Base-by-base conservation (phyloP, 805 yeast genomes). In the Debaryomyces prosopidis region DNA sequence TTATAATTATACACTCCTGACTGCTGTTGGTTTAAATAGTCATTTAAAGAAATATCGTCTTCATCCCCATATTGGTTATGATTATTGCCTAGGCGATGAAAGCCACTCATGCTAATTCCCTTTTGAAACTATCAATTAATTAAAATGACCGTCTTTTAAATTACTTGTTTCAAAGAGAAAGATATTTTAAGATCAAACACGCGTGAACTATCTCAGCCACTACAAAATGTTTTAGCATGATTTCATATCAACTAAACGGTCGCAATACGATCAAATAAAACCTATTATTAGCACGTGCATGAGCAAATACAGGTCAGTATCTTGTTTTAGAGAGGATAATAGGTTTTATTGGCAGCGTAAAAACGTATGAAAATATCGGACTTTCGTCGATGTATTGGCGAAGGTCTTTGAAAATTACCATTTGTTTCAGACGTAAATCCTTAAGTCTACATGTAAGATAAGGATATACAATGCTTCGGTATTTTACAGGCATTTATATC, bases 1-100 rank as follows among this genome's bases (percentile, higher is more conserved):
- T 20, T 36, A 43, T 58, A 56, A 42, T 52, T 55, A 43, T 55
- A 55, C 15, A 48, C 47, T 8, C 60, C 60, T 5, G 52, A 23
- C 26, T 53, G 55, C 38, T 58, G 60, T 31, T 40, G 37, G 27
- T 44, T 46, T 26, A 43, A 27, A 23, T 38, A 43, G n/a, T 43
- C 46, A 12, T 32, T 33, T 10, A 43, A 31, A 14, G 46, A 43
- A 19, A 32, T 42, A 26, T 43, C 46, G 12, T 43, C 39, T 15
- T 32, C 41, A 10, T 43, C 33, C 12, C 38, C 33, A 10, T 40
- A 33, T 9, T 23, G 38, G 38, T 30, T 30, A 30, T 12, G 33
- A 30, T 30, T 12, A 30, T 14, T 14, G 4, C 33, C 33, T 30
- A 30, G 33, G 11, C 33, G 33, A 31, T 42, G 20, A 30, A 35